Evolutionary conservation across 768 basidiomycete genomes (phyloP), one percentile per base, ranked within the genome.

Genomic region (Pleurotus ostreatus): DNA sequence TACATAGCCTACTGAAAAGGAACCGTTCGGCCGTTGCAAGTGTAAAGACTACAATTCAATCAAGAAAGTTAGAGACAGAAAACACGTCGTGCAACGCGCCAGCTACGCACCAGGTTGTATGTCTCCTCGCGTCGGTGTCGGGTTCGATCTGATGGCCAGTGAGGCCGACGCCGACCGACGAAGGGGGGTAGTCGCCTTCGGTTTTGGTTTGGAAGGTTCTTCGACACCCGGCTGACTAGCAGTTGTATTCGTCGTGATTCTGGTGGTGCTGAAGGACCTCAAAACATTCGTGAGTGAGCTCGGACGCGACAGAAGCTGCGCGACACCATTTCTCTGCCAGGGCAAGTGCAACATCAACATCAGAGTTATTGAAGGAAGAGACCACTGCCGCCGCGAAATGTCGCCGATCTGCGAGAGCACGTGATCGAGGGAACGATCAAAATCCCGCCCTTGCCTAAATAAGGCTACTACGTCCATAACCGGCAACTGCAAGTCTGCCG

Each of bases 21-120:
- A 92, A 96, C 39, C 87, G 82, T 63, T 95, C 92, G 0, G 93
- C 89, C 0, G 94, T 95, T 1, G 93, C 85, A 52, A 93, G 80
- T 0, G 94, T 94, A 55, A 90, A 84, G 9, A 95, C 85, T 12
- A 89, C 66, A 20, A 44, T 3, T 3, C 48, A 37, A 8, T 16
- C 3, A 7, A 16, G 8, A 7, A 6, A 34, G 30, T 34, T 1
- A 34, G 30, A 68, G 71, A 3, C 67, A 62, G 4, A 82, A 71
- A 25, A 76, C 62, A 61, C 83, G 86, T 44, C 77, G 74, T 59
- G 84, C 83, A 0, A 82, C 84, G 85, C 6, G 84, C 80, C 57
- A 82, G 71, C 0, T 84, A 83, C 37, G 83, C 18, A 53, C 51
- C 51, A 18, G 51, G 51, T 51, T 85, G 80, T 49, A 95, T 94